phyloP scores from a whole-genome alignment of 1,284 basidiomycete species.

The Xerocomus nothofagi region DNA sequence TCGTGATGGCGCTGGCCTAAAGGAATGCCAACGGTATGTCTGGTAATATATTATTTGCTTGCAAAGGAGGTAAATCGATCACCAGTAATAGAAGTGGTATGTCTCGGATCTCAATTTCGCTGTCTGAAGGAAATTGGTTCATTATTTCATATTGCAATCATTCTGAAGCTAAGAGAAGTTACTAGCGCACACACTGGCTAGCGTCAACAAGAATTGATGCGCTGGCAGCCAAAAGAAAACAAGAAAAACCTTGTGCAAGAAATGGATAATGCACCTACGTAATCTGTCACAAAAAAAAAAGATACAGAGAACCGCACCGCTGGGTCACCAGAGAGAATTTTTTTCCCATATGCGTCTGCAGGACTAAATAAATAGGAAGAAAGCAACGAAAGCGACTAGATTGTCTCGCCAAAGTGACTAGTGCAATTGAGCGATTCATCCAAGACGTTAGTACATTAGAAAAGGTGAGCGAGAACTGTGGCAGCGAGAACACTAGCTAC shows the following conservation, averaged over 20 bases:
- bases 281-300: neutral
- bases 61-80: too few relatives aligned
- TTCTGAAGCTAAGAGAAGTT: too few relatives aligned
- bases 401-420: neutral
- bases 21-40: too few relatives aligned
- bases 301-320: constrained; percentile 3
- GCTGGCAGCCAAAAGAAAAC: neutral
- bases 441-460: constrained; percentile 17
- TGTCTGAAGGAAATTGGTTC: too few relatives aligned
- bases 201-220: neutral
- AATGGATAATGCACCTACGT: neutral
- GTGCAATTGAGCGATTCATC: neutral
- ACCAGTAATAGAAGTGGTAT: too few relatives aligned
- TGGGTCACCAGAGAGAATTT: neutral
- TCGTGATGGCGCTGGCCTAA: too few relatives aligned
- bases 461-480: constrained; percentile 27
- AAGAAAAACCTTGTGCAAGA: neutral
- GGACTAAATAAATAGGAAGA: neutral
- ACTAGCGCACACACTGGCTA: neutral
- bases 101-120: too few relatives aligned
- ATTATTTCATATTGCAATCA: too few relatives aligned
- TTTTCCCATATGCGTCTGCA: neutral
- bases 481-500: constrained; percentile 20
- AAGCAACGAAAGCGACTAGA: neutral
- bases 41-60: too few relatives aligned